Evolutionary conservation across 192 early-diverging fungal species (phyloP).

Genomic region (Funneliformis mosseae): DNA sequence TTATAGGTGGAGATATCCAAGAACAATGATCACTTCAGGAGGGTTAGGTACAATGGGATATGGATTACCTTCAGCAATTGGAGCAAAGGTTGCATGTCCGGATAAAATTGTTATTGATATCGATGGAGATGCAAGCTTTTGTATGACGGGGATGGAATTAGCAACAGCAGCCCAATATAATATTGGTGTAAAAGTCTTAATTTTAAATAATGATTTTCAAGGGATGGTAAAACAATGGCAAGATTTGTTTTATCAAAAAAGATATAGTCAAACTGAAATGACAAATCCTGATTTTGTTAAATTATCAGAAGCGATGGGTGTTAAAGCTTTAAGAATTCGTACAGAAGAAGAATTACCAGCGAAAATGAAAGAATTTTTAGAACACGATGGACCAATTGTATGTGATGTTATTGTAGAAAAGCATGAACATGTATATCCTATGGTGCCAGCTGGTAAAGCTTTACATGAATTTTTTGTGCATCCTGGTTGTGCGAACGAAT

Average conservation of each 20-base stretch:
- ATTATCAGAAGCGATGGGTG: conserved; percentile 92
- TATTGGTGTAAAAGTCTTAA: conserved; percentile 94
- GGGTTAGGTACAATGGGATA: conserved; percentile 99
- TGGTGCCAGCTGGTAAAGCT: conserved; percentile 94
- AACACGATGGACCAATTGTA: conserved; percentile 82
- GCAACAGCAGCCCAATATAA: conserved; percentile 97
- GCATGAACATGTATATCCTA: conserved; percentile 93
- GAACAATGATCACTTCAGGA: conserved; percentile 90
- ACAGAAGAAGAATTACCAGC: conserved; percentile 83
- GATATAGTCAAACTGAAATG: conserved; percentile 94
- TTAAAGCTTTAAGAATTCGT: conserved; percentile 83
- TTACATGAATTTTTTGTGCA: conserved; percentile 86
- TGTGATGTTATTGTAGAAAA: conserved; percentile 91
- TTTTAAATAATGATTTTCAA: conserved; percentile 99
- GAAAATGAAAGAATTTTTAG: conserved; percentile 91
- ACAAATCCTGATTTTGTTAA: conserved; percentile 98
- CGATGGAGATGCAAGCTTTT: conserved; percentile 98
- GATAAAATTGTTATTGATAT: conserved; percentile 97
- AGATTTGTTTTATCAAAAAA: conserved; percentile 97
- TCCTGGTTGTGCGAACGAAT: too few relatives aligned
- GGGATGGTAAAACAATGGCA: conserved; percentile 96
- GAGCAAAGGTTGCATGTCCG: conserved; percentile 93
- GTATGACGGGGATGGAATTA: conserved; percentile 98
- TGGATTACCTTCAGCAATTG: conserved; percentile 94
- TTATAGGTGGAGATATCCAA: conserved; percentile 89